Evolutionary conservation across 2,329 filamentous ascomycete genomes (phyloP).

Genomic region (Paecilomyces sp.): DNA sequence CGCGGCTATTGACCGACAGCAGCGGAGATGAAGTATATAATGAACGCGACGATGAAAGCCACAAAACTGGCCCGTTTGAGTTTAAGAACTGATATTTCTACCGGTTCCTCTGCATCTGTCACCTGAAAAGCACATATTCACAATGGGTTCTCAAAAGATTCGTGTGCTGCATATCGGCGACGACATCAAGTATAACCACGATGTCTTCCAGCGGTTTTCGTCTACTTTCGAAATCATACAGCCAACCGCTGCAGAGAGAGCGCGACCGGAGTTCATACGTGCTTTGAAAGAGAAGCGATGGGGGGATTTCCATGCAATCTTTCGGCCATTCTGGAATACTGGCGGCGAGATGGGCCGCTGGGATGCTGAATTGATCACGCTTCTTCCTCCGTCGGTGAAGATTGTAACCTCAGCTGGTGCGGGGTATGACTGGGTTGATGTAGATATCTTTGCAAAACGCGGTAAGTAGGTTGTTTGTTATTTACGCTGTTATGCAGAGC

Average conservation of each 20-base stretch:
- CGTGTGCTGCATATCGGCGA: conserved; percentile 38
- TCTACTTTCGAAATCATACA: conserved; percentile 29
- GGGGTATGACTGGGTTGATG: conserved; percentile 62
- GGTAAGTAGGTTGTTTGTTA: conserved; percentile 11
- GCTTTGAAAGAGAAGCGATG: conserved; percentile 32
- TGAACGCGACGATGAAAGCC: neutral
- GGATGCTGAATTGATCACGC: conserved; percentile 52
- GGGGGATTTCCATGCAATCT: conserved; percentile 35
- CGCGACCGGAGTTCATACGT: conserved; percentile 29
- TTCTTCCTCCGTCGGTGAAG: conserved; percentile 50
- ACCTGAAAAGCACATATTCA: neutral
- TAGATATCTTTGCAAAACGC: conserved; percentile 35
- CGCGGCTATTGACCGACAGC: neutral
- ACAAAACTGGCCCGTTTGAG: neutral
- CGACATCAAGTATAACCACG: conserved; percentile 38
- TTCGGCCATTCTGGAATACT: conserved; percentile 55
- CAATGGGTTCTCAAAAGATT: conserved; percentile 14
- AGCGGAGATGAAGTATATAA: neutral
- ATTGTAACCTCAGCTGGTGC: conserved; percentile 61
- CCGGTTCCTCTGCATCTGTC: neutral
- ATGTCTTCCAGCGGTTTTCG: conserved; percentile 29
- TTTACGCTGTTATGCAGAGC: neutral
- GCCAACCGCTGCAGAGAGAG: conserved; percentile 23
- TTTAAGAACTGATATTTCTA: neutral
- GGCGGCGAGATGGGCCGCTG: conserved; percentile 61